phyloP scores from a whole-genome alignment of 352 stramenopile species.

The Elongisporangium undulatum region DNA sequence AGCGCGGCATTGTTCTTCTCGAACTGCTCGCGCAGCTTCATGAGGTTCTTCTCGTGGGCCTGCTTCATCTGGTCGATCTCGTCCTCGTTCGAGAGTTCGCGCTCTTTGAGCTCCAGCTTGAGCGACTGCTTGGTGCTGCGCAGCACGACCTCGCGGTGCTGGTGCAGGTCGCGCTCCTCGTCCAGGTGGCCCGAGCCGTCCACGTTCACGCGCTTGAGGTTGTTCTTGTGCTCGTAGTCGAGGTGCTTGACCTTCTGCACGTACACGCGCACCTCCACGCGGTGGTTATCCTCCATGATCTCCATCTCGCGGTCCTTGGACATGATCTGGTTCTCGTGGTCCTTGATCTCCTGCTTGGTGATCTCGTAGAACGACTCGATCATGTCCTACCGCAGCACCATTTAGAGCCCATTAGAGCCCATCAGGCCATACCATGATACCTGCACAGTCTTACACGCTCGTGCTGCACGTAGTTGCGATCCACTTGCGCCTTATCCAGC shows the following conservation, averaged over 20 bases:
- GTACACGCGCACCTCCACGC: conserved; percentile 91
- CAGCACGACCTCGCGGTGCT: conserved; percentile 58
- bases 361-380: conserved; percentile 96
- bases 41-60: conserved; percentile 91
- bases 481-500: conserved; percentile 86
- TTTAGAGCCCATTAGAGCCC: neutral
- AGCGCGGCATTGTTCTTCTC: conserved; percentile 83
- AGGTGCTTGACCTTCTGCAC: conserved; percentile 95
- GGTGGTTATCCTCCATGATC: conserved; percentile 95
- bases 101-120: conserved; percentile 80
- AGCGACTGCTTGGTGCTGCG: conserved; percentile 69
- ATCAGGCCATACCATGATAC: conserved; percentile 3
- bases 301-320: conserved; percentile 94
- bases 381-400: conserved; percentile 64
- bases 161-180: conserved; percentile 71
- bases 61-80: conserved; percentile 90
- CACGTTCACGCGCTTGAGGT: conserved; percentile 80
- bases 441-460: conserved; percentile 58
- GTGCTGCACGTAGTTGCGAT: conserved; percentile 95
- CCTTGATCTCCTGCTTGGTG: conserved; percentile 89
- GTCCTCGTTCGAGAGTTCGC: conserved; percentile 82
- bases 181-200: conserved; percentile 65
- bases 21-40: conserved; percentile 89
- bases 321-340: conserved; percentile 90
- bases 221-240: conserved; percentile 94